Conservation (phyloP, 73 alveolate species). For the Halteria grandinella region DNA sequence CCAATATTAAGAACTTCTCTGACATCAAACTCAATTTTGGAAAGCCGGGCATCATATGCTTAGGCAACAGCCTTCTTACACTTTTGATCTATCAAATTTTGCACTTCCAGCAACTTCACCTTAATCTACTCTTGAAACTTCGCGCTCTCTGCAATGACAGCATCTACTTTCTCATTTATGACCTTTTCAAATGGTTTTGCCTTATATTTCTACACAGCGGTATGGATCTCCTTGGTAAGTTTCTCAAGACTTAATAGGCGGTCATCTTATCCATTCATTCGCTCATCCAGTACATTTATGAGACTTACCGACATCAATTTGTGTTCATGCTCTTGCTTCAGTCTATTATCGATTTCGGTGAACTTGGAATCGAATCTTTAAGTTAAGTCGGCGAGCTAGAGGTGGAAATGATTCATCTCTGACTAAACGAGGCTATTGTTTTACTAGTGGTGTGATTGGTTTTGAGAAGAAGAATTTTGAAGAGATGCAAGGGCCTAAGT, state of each 20-base stretch:
- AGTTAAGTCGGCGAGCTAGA: too few relatives aligned
- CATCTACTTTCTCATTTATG: background rate
- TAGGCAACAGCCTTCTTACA: constrained; percentile 18
- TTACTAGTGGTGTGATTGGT: too few relatives aligned
- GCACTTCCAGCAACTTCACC: constrained; percentile 13
- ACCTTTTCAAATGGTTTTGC: constrained; percentile 9
- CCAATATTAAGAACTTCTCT: background rate
- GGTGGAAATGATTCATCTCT: too few relatives aligned
- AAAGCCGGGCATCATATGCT: constrained; percentile 3
- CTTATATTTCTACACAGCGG: constrained; percentile 20
- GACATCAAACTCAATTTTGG: constrained; percentile 18
- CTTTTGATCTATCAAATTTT: constrained; percentile 29
- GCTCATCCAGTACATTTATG: constrained; percentile 6
- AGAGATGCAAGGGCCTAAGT: too few relatives aligned
- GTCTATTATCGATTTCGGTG: background rate
- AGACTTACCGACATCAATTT: background rate
- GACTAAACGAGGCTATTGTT: too few relatives aligned
- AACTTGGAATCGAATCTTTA: background rate
- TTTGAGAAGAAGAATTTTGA: too few relatives aligned
- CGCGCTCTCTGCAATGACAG: background rate
- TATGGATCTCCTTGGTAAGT: constrained; percentile 15
- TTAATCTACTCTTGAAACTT: constrained; percentile 17
- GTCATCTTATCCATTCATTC: constrained; percentile 7
- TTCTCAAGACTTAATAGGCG: background rate
- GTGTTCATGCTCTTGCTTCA: constrained; percentile 18